Conservation (phyloP, 169 alveolate genomes). For the Plasmodium yoelii region DNA sequence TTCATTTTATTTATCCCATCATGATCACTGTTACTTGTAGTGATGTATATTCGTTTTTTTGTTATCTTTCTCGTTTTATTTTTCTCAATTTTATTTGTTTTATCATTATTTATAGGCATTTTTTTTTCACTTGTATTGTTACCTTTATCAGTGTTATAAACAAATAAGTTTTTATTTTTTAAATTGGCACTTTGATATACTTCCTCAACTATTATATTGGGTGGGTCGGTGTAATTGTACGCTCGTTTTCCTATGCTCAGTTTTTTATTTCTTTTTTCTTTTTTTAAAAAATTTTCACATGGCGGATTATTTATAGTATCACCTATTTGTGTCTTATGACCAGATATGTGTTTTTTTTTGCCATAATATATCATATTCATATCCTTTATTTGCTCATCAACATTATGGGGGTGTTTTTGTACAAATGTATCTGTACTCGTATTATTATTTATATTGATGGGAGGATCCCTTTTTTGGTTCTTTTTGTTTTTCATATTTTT, state of each 20-base stretch:
- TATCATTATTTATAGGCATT: neutral
- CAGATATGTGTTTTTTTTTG: neutral
- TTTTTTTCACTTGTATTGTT: neutral
- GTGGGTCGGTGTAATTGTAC: neutral
- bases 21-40: neutral
- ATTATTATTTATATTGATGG: neutral
- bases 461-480: slow-evolving; percentile 4
- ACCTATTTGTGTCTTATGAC: neutral
- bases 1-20: slow-evolving; percentile 5
- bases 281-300: neutral
- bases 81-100: neutral
- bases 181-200: neutral
- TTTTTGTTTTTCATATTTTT: neutral
- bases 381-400: neutral
- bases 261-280: neutral
- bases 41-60: neutral
- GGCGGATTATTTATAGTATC: slow-evolving; percentile 13
- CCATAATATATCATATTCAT: neutral
- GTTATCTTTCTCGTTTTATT: neutral
- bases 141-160: neutral
- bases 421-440: neutral
- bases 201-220: neutral
- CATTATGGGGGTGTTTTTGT: neutral
- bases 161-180: neutral
- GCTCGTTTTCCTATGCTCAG: neutral